Base-by-base conservation (phyloP, 148 eudicot genomes). In the Chenopodium suecicum region DNA sequence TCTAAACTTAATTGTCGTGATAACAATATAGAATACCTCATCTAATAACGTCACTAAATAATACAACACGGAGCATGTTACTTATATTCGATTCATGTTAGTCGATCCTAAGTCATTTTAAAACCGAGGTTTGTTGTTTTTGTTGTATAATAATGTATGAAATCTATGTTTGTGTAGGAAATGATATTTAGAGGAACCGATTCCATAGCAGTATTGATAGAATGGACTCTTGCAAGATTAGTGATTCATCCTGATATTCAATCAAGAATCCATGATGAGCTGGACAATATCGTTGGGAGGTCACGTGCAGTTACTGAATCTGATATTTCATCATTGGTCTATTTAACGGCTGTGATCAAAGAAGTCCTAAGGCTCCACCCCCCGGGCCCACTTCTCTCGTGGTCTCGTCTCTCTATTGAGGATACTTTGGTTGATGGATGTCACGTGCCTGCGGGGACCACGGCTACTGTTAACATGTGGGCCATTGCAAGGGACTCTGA, bases 131-230 rank as follows among this genome's bases (percentile, higher is more conserved):
- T 4, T 34, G 41, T 34, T 34, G 41, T 34, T 34, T 1, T 31
- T 31, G 41, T 6, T 34, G 5, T 34, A 34, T 34, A 34, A 34
- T 34, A 34, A 34, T 34, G 41, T 34, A 34, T 34, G 41, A 34
- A 4, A 41, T 6, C 6, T 41, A 41, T 41, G 54, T 12, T 9
- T 37, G 16, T 64, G 29, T 83, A 92, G 97, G 97, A 92, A 84
- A 92, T 92, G 94, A 92, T 92, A 84, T 92, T 92, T 11, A 88
- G 97, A 68, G 97, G 94, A n/a, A 91, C 94, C 0, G 97, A 92
- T 78, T 88, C 97, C 0, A 90, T 87, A 67, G 91, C 93, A 14
- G 90, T 90, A 5, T 78, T 92, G 72, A 90, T 92, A 13, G 97
- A 92, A 82, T 92, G 97, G 97, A 81, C 86, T 34, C 81, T 92